Percentiles rank a stretch among this genome's conserved stretches.
Evolutionary conservation across 495 filamentous ascomycete genomes (phyloP).

Genomic region (Coniosporium apollinis): DNA sequence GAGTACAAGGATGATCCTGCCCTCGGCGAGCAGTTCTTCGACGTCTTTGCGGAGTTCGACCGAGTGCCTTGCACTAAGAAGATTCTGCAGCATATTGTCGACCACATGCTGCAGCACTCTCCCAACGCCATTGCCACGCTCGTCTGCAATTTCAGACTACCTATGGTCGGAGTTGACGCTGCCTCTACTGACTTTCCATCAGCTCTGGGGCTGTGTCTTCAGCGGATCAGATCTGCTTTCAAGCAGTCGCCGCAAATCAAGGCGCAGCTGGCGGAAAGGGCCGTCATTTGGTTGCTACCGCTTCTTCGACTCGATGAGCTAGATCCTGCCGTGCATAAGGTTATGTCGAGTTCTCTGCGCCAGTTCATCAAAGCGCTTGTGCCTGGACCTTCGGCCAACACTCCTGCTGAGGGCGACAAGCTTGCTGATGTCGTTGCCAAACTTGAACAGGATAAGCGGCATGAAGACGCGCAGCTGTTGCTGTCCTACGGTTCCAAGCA

Average conservation of each 20-base stretch:
- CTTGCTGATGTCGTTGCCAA: no score
- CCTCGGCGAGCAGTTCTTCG: slow-evolving; percentile 61
- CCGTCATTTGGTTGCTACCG: slow-evolving; percentile 9
- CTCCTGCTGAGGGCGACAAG: no score
- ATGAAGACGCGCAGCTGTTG: no score
- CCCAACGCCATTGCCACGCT: slow-evolving; percentile 41
- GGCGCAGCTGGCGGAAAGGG: slow-evolving; percentile 6
- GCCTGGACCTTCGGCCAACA: no score
- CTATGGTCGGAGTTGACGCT: slow-evolving; percentile 45
- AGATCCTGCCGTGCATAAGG: neutral
- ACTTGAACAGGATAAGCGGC: no score
- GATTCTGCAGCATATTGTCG: slow-evolving; percentile 63
- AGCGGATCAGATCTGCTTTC: slow-evolving; percentile 31
- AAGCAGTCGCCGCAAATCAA: slow-evolving; percentile 4
- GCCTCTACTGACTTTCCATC: slow-evolving; percentile 55
- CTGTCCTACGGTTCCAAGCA: no score
- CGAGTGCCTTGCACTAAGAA: slow-evolving; percentile 43
- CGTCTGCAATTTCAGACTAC: slow-evolving; percentile 54
- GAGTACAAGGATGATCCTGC: slow-evolving; percentile 46
- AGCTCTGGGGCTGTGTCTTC: slow-evolving; percentile 46
- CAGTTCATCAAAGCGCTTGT: neutral
- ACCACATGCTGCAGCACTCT: slow-evolving; percentile 38
- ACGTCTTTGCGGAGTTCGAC: slow-evolving; percentile 54
- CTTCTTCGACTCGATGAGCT: slow-evolving; percentile 1
- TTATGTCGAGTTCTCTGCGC: neutral